These are phyloP conservation scores for Sarcodon aspratus DNA, from an alignment of 768 basidiomycete species.

Conservation along the genomic window DNA sequence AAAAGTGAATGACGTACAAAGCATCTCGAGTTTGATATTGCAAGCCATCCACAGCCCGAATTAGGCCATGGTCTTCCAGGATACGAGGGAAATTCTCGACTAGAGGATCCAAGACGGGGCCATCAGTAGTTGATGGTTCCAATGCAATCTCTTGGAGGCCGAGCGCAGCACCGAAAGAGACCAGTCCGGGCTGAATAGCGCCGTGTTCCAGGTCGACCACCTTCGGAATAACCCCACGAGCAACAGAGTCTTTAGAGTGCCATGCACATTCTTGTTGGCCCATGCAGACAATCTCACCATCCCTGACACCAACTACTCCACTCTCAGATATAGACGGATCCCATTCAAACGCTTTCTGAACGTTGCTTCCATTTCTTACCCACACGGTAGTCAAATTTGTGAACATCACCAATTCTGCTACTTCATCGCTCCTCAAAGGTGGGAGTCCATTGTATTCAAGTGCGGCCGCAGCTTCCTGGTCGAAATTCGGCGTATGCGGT, in stretches of 20 bases:
- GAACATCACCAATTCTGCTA: constrained; percentile 34
- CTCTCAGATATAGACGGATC: constrained; percentile 4
- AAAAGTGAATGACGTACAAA: constrained; percentile 10
- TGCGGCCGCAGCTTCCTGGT: constrained; percentile 44
- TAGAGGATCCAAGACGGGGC: constrained; percentile 38
- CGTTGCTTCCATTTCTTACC: constrained; percentile 3
- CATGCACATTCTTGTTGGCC: constrained; percentile 15
- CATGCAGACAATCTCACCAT: constrained; percentile 43
- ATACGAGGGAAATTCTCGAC: constrained; percentile 27
- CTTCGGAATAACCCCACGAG: neutral
- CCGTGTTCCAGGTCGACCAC: constrained; percentile 56
- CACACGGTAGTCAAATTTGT: constrained; percentile 36
- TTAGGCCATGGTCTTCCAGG: constrained; percentile 30
- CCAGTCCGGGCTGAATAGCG: constrained; percentile 45
- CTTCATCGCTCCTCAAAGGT: constrained; percentile 35
- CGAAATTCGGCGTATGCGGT: constrained; percentile 46
- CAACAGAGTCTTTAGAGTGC: constrained; percentile 1
- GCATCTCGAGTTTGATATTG: constrained; percentile 29
- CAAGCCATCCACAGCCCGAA: constrained; percentile 55
- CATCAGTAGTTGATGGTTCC: constrained; percentile 54
- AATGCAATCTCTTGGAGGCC: constrained; percentile 54
- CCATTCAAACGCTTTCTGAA: constrained; percentile 6
- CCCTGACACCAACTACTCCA: constrained; percentile 33
- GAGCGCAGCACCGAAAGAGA: constrained; percentile 48
- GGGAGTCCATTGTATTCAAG: constrained; percentile 60